Evolutionary conservation across 2,329 filamentous ascomycete species (phyloP), one percentile per base, ranked within the genome.

Genomic region (Aspergillus versicolor): DNA sequence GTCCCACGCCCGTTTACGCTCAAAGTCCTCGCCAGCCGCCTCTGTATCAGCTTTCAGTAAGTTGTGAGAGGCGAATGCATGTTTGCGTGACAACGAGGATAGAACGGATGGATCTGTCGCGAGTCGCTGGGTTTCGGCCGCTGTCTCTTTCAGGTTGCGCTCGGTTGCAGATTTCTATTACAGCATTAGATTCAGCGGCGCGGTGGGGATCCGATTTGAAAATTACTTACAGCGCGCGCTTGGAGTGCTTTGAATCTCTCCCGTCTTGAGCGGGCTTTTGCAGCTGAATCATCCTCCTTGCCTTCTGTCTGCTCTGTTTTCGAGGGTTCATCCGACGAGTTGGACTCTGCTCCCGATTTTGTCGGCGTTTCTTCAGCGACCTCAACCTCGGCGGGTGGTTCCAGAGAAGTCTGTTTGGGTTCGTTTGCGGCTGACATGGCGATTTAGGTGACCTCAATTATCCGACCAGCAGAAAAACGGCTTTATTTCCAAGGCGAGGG

Each of bases 1-100:
- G 78, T 97, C 94, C 94, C 94, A 99, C 1, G 94, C 94, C 41
- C 94, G 88, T 77, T 97, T 97, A 64, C 94, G 90, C 81, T 99
- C 94, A 70, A 97, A 99, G 74, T 97, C 94, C 54, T 90, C 91
- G 34, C 92, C 92, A 0, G 83, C 81, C 17, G 90, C 91, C 73
- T 92, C 90, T 2, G 92, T 88, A 67, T 97, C 92, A 4, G 92
- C 91, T 79, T 96, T 96, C 43, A 97, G 83, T 0, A 99, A 85
- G 70, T 97, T 99, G 73, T 97, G 91, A 5, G 89, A 87, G 19
- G 94, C 93, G 64, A 94, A 87, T 54, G 91, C 92, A 67, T 91
- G 90, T 69, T 92, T 91, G 61, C 92, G 89, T 62, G 89, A 87
- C n/a, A 97, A 79, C 1, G 90, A 84, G 1, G 86, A 86, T 48